phyloP scores from a whole-genome alignment of 2,329 filamentous ascomycete species.

The Alternaria arborescens region DNA sequence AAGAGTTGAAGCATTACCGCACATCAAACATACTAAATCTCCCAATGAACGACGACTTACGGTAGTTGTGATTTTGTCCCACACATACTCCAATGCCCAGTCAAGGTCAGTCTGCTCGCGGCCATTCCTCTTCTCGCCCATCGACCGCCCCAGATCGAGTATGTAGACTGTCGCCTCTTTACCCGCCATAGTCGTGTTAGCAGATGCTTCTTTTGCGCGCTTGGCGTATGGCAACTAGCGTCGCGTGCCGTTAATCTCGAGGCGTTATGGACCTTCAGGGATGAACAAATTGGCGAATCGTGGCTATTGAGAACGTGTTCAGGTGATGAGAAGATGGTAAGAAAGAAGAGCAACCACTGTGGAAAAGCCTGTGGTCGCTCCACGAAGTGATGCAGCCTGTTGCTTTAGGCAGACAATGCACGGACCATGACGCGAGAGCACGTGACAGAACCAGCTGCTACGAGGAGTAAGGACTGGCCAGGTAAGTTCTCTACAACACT shows the following conservation, averaged over 20 bases:
- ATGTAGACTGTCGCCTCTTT: conserved; percentile 96
- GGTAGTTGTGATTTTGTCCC: conserved; percentile 86
- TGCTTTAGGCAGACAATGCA: conserved; percentile 17
- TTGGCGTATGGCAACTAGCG: neutral
- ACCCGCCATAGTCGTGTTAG: conserved; percentile 73
- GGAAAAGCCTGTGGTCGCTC: conserved; percentile 1
- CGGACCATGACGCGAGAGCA: conserved; percentile 9
- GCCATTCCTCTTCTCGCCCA: conserved; percentile 75
- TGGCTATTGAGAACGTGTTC: neutral
- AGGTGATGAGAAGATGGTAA: neutral
- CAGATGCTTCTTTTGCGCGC: conserved; percentile 3
- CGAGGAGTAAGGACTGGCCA: neutral
- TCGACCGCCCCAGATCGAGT: conserved; percentile 86
- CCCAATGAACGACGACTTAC: conserved; percentile 58
- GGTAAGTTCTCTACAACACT: no score
- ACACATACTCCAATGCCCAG: conserved; percentile 89
- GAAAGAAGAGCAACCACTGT: neutral
- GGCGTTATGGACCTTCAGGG: neutral
- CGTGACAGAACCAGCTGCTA: conserved; percentile 2
- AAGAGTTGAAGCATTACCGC: neutral
- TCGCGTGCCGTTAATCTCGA: neutral
- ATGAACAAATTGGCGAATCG: no score
- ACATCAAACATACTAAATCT: conserved; percentile 26
- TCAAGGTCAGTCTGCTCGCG: conserved; percentile 83
- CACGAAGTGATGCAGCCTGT: conserved; percentile 9